A percentile compares a stretch with the other conserved stretches of the same genome.
Evolutionary conservation across 495 filamentous ascomycete genomes (phyloP).

Genomic region (Amniculicola lignicola): DNA sequence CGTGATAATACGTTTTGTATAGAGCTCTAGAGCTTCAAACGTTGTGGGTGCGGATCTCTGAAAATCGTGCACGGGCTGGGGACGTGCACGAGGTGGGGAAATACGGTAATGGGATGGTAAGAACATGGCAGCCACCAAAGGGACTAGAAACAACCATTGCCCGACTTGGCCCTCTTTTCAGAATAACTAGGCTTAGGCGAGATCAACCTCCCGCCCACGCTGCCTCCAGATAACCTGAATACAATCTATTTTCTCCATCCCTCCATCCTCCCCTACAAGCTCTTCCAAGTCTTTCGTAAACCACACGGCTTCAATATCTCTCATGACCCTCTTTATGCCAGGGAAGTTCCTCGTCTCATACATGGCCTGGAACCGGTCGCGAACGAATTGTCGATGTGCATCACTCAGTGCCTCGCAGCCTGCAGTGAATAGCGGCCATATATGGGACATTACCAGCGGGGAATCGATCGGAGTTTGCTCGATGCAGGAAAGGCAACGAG

Average conservation of each 20-base stretch:
- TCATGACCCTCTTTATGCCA: not conserved
- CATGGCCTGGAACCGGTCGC: not conserved
- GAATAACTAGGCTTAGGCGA: too few relatives aligned
- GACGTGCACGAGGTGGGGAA: too few relatives aligned
- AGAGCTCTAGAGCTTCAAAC: too few relatives aligned
- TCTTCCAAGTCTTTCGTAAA: not conserved
- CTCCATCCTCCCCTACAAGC: not conserved
- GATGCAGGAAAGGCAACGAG: not conserved
- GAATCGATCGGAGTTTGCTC: not conserved
- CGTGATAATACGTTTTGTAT: too few relatives aligned
- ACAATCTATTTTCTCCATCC: conserved; percentile 1
- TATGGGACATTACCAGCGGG: not conserved
- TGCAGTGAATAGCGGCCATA: conserved; percentile 4
- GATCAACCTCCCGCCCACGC: conserved; percentile 5
- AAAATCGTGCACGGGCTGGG: too few relatives aligned
- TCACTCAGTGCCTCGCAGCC: conserved; percentile 1
- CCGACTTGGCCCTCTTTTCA: too few relatives aligned
- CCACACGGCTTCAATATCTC: conserved; percentile 8
- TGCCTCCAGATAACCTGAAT: not conserved
- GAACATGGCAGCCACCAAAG: too few relatives aligned
- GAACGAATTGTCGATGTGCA: not conserved
- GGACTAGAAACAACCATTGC: too few relatives aligned
- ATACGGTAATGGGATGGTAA: too few relatives aligned
- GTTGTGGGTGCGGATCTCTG: too few relatives aligned
- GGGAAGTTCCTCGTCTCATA: not conserved